Base-by-base conservation (phyloP, 2,329 filamentous ascomycete species). In the Ascochyta clinopodiicola region DNA sequence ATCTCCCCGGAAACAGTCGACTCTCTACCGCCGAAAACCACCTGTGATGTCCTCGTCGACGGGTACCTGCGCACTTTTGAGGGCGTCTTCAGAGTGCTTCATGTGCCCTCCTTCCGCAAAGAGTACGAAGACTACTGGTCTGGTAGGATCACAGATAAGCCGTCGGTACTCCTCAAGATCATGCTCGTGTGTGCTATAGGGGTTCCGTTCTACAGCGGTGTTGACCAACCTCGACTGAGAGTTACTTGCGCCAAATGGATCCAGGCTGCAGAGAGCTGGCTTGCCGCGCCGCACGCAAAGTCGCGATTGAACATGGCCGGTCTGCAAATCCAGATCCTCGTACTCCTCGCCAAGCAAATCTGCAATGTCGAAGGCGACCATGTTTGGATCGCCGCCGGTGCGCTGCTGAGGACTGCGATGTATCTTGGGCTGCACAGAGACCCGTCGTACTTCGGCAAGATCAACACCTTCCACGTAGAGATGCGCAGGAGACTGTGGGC, bases 261-360 rank as follows among this genome's bases (percentile, higher is more conserved):
- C 0, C 81, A 84, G 52, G 83, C 86, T 50, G 84, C 81, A 0
- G 80, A 83, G 39, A 77, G 77, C 0, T 87, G 83, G 82, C 58
- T 83, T 0, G 79, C 79, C 0, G 78, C 78, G 3, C 85, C 85
- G 0, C 75, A 82, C 7, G 81, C 79, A 59, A 87, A 87, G 56
- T 76, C 78, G 0, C 73, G 78, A 1, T 72, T 87, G 0, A 80
- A 76, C 13, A 74, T 86, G 1, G 76, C 79, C n/a, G 77, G 75
- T 4, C 54, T 87, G 0, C 85, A 88, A 56, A 63, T 78, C 69
- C 51, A 71, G 6, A 71, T 76, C 5, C 57, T 80, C 0, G 62
- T 76, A 0, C 40, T 79, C 0, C 44, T 79, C 13, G 75, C 77
- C 6, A 70, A 73, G 5, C 71, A 79, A 43, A 56, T 64, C 2